These are phyloP conservation scores for Mangifera indica DNA, from an alignment of 345 rosid genomes.

Conservation along the genomic window DNA sequence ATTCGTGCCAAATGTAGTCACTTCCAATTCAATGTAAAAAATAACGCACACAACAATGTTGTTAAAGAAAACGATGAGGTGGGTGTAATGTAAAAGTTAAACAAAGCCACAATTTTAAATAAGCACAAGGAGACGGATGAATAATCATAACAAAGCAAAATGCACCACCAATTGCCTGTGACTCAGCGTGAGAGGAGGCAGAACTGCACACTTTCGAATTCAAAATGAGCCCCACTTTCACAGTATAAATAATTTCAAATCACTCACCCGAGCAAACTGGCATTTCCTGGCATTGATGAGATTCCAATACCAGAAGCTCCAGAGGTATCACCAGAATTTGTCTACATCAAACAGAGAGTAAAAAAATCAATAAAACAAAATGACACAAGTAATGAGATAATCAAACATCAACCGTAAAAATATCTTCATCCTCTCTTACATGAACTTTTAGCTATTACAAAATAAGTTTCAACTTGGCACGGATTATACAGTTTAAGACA, in stretches of 20 bases:
- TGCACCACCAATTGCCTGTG: too few relatives aligned
- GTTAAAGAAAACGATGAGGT: neutral
- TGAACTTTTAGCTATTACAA: neutral
- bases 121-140: neutral
- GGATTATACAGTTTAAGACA: neutral
- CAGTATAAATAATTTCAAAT: conserved; percentile 3
- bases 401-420: neutral
- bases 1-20: neutral
- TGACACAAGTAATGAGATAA: neutral
- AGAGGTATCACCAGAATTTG: conserved; percentile 53
- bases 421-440: neutral
- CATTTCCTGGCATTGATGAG: conserved; percentile 79
- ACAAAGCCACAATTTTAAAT: neutral
- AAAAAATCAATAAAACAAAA: conserved; percentile 17
- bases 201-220: neutral
- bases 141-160: neutral
- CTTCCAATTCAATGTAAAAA: neutral
- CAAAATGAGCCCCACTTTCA: neutral
- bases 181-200: too few relatives aligned
- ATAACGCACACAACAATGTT: neutral
- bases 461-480: too few relatives aligned
- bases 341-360: conserved; percentile 34
- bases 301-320: conserved; percentile 51
- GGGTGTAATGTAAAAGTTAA: neutral
- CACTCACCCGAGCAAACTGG: conserved; percentile 87